These are phyloP conservation scores for Allium cepa DNA, from an alignment of 106 monocot genomes.

Conservation along the genomic window DNA sequence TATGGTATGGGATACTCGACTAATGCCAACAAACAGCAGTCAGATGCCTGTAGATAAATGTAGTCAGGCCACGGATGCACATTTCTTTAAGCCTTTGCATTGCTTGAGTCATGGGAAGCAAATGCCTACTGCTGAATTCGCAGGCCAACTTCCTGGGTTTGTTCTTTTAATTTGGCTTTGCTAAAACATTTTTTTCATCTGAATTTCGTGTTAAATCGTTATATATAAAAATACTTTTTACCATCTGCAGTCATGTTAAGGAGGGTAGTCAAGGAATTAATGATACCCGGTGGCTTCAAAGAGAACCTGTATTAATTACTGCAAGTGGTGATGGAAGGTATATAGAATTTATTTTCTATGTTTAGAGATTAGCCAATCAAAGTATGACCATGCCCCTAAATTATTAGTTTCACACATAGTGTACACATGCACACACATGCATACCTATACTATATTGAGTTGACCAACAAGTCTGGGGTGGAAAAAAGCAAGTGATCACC, in stretches of 20 bases:
- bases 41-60: constrained; percentile 13
- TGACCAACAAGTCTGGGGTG: too few species aligned
- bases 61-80: constrained; percentile 14
- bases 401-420: too few species aligned
- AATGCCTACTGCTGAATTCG: constrained; percentile 73
- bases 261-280: constrained; percentile 79
- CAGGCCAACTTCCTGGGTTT: constrained; percentile 71
- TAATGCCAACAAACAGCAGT: constrained; percentile 41
- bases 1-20: constrained; percentile 77
- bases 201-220: neutral
- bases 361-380: neutral
- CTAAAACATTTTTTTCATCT: neutral
- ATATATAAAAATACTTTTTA: neutral
- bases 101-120: constrained; percentile 76
- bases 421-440: too few species aligned
- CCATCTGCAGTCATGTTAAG: constrained; percentile 49
- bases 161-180: constrained; percentile 5
- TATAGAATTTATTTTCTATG: neutral
- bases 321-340: constrained; percentile 87
- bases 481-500: too few species aligned
- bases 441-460: too few species aligned
- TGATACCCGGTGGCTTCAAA: constrained; percentile 72
- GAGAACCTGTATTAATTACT: constrained; percentile 62
- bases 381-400: too few species aligned
- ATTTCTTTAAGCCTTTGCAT: constrained; percentile 60